Percentiles rank a stretch among this genome's conserved stretches.
These are phyloP conservation scores for Elsinoe perseae DNA, from an alignment of 2,329 filamentous ascomycete species.

Conservation along the genomic window DNA sequence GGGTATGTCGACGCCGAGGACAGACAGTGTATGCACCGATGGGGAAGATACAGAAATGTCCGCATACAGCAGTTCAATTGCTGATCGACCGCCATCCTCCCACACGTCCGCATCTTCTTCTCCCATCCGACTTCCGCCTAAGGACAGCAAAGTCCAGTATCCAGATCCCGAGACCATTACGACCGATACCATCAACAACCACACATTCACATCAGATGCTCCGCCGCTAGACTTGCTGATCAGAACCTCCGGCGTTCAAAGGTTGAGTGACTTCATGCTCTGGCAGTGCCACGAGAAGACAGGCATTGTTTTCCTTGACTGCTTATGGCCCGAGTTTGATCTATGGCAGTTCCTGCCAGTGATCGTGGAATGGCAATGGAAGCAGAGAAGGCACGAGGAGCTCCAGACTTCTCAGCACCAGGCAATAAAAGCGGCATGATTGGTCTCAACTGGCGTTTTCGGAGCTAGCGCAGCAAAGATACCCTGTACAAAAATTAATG, in stretches of 20 bases:
- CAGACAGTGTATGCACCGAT: slow-evolving; percentile 9
- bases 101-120: slow-evolving; percentile 33
- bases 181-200: slow-evolving; percentile 67
- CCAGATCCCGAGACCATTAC: slow-evolving; percentile 86
- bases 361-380: slow-evolving; percentile 78
- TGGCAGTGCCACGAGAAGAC: slow-evolving; percentile 96
- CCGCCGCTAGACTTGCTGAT: slow-evolving; percentile 88
- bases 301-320: slow-evolving; percentile 84
- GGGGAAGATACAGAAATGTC: slow-evolving; percentile 19
- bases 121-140: slow-evolving; percentile 33
- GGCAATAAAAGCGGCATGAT: slow-evolving; percentile 9
- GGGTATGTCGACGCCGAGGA: background rate
- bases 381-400: slow-evolving; percentile 39
- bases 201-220: slow-evolving; percentile 79
- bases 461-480: background rate
- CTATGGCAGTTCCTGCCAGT: slow-evolving; percentile 90
- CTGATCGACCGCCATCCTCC: slow-evolving; percentile 31
- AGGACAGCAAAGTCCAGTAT: slow-evolving; percentile 33
- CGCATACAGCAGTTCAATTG: slow-evolving; percentile 17
- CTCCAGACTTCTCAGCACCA: slow-evolving; percentile 20
- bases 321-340: slow-evolving; percentile 93
- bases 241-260: slow-evolving; percentile 84
- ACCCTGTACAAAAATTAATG: background rate
- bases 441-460: background rate
- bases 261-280: slow-evolving; percentile 95